Percentiles rank a stretch among this genome's conserved stretches.
These are phyloP conservation scores for Abrus pulchellus DNA, from an alignment of 306 rosid species.

Conservation along the genomic window DNA sequence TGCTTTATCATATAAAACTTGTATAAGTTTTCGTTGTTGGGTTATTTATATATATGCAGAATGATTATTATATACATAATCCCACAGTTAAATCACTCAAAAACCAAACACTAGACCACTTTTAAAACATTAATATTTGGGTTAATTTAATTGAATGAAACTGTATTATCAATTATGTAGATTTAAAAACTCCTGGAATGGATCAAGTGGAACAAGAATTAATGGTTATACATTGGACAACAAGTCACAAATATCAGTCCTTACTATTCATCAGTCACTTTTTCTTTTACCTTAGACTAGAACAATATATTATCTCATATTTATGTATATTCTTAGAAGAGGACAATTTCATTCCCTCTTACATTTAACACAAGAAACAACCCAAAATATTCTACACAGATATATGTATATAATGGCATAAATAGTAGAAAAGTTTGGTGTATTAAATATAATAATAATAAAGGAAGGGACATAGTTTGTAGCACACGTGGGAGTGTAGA, in stretches of 20 bases:
- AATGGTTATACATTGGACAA: too few species aligned
- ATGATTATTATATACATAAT: too few species aligned
- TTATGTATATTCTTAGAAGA: background rate
- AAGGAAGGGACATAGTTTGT: constrained; percentile 16
- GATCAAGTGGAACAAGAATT: too few species aligned
- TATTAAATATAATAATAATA: background rate
- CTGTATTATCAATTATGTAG: background rate
- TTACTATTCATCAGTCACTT: too few species aligned
- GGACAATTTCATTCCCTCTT: background rate
- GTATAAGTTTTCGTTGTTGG: too few species aligned
- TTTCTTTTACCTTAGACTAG: too few species aligned
- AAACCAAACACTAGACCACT: background rate
- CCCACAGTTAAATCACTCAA: too few species aligned
- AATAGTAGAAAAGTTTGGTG: background rate
- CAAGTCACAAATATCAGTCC: too few species aligned
- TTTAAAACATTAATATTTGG: background rate
- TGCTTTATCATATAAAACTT: background rate
- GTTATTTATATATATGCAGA: too few species aligned
- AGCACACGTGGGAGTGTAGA: constrained; percentile 62
- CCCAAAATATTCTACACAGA: too few species aligned
- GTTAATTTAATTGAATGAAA: background rate
- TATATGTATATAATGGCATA: background rate
- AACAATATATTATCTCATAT: too few species aligned
- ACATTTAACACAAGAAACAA: too few species aligned
- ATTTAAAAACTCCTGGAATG: background rate